Evolutionary conservation across 257 asterid species (phyloP).

Genomic region (Gentiana dahurica): DNA sequence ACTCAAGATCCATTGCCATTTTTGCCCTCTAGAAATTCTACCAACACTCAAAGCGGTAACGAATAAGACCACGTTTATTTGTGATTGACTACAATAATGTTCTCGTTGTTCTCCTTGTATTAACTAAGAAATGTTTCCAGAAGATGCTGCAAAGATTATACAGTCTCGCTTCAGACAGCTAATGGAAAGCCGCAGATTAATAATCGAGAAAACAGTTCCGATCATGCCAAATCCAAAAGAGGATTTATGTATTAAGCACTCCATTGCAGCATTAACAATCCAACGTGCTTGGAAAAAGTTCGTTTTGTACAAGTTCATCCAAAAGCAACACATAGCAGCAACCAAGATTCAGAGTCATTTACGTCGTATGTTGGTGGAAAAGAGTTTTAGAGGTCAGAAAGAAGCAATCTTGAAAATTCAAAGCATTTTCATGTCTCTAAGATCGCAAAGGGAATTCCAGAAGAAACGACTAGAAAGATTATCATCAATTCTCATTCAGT

Average conservation of each 20-base stretch:
- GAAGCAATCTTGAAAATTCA: constrained; percentile 43
- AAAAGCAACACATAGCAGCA: constrained; percentile 46
- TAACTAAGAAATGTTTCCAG: constrained; percentile 23
- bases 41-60: constrained; percentile 48
- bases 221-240: constrained; percentile 11
- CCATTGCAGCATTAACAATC: constrained; percentile 36
- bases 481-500: constrained; percentile 53
- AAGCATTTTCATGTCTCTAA: constrained; percentile 34
- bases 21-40: constrained; percentile 25
- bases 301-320: constrained; percentile 18
- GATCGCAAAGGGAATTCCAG: constrained; percentile 29
- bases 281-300: constrained; percentile 48
- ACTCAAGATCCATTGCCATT: constrained; percentile 19
- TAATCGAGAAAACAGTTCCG: constrained; percentile 22
- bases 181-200: constrained; percentile 33
- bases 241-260: constrained; percentile 15
- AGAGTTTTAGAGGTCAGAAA: constrained; percentile 31
- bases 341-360: constrained; percentile 59
- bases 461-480: constrained; percentile 23
- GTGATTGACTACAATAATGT: no score
- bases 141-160: constrained; percentile 77
- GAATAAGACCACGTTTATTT: neutral
- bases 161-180: constrained; percentile 63
- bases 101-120: neutral
- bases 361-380: constrained; percentile 53